Evolutionary conservation across 2,329 filamentous ascomycete genomes (phyloP).

Genomic region (Geosmithia putterillii): DNA sequence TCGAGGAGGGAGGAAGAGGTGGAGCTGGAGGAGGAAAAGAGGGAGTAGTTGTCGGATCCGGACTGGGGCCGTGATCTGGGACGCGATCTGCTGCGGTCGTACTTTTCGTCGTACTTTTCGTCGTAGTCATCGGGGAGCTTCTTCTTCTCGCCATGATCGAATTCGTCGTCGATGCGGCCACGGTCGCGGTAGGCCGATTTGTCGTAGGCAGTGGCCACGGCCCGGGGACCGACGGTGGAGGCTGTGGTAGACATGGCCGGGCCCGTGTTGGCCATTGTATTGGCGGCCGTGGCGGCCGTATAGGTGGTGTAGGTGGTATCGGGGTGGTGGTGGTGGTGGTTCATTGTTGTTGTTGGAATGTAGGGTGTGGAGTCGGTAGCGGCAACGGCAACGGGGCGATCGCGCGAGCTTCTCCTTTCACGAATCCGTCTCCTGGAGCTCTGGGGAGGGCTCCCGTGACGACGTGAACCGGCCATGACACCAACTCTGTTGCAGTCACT

Average conservation of each 20-base stretch:
- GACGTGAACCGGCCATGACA: constrained; percentile 37
- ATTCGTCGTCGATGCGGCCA: too few species aligned
- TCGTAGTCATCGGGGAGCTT: neutral
- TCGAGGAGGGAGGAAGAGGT: constrained; percentile 51
- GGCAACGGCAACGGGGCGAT: constrained; percentile 3
- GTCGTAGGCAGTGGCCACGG: constrained; percentile 11
- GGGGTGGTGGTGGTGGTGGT: neutral
- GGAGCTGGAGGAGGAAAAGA: constrained; percentile 31
- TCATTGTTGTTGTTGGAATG: neutral
- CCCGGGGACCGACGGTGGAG: neutral
- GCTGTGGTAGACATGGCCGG: neutral
- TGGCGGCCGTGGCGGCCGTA: too few species aligned
- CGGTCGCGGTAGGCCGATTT: constrained; percentile 2
- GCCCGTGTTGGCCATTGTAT: neutral
- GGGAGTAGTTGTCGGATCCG: constrained; percentile 19
- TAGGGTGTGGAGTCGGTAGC: neutral
- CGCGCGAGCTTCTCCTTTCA: constrained; percentile 17
- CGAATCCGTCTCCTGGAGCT: constrained; percentile 36
- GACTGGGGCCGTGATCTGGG: constrained; percentile 7
- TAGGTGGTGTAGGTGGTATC: neutral
- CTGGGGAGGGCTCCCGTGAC: constrained; percentile 39
- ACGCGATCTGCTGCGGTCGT: neutral
- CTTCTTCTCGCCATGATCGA: constrained; percentile 9
- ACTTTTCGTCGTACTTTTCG: constrained; percentile 3
- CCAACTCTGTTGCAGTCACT: neutral